Evolutionary conservation across 768 basidiomycete species (phyloP).

Genomic region (Tricholoma sp.): DNA sequence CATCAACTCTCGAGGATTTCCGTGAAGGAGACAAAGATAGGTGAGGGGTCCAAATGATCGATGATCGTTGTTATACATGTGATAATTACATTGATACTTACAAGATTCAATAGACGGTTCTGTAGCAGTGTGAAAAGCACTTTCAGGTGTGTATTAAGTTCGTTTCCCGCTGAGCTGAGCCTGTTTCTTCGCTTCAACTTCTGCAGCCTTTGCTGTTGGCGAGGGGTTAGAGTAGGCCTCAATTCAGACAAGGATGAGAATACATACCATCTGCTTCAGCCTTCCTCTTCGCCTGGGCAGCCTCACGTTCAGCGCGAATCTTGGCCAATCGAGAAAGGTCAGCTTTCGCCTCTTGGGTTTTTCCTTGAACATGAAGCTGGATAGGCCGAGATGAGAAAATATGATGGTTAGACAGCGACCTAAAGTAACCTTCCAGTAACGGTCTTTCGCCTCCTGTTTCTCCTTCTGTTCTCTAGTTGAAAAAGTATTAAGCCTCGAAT

Average conservation of each 20-base stretch:
- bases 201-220: constrained; percentile 55
- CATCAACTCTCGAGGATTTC: background rate
- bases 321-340: constrained; percentile 83
- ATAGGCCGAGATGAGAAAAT: background rate
- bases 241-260: background rate
- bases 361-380: constrained; percentile 71
- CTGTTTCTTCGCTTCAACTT: constrained; percentile 57
- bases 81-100: background rate
- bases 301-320: constrained; percentile 85
- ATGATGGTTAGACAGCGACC: background rate
- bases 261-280: constrained; percentile 80
- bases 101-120: background rate
- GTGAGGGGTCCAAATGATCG: background rate
- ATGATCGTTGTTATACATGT: background rate
- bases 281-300: constrained; percentile 80
- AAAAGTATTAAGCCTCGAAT: background rate
- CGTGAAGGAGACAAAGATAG: background rate
- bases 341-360: constrained; percentile 86
- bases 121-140: background rate
- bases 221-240: background rate
- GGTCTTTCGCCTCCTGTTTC: constrained; percentile 83
- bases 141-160: constrained; percentile 7
- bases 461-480: constrained; percentile 81
- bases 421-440: constrained; percentile 73
- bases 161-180: constrained; percentile 29